A percentile compares a stretch with the other conserved stretches of the same genome.
These are phyloP conservation scores for Meyerozyma athensensis DNA, from an alignment of 1,139 yeast species.

Conservation along the genomic window DNA sequence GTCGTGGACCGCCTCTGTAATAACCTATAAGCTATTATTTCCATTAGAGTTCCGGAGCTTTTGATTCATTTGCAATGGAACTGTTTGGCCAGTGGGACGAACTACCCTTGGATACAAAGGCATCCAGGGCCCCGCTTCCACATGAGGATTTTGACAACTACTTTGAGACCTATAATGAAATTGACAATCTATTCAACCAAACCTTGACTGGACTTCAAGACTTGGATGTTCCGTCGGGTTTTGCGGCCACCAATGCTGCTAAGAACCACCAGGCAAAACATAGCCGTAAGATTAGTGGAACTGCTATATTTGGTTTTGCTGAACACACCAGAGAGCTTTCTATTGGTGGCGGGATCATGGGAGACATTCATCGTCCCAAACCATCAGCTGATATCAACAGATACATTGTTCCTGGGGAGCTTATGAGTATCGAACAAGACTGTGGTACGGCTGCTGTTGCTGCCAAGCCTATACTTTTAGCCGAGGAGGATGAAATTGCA, in stretches of 20 bases:
- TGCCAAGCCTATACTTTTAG: slow-evolving; percentile 19
- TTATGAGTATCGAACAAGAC: slow-evolving; percentile 18
- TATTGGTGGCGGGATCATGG: slow-evolving; percentile 33
- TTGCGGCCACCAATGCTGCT: slow-evolving; percentile 7
- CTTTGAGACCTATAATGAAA: slow-evolving; percentile 30
- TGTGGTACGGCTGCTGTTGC: slow-evolving; percentile 8
- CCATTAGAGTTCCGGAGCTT: too few species aligned
- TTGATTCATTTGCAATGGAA: background rate
- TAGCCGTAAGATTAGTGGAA: slow-evolving; percentile 47
- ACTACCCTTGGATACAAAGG: slow-evolving; percentile 9
- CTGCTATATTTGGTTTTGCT: slow-evolving; percentile 59
- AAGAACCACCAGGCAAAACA: slow-evolving; percentile 19
- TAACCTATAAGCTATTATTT: too few species aligned
- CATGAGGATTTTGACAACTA: slow-evolving; percentile 40
- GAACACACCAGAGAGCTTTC: slow-evolving; percentile 52
- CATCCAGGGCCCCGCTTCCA: slow-evolving; percentile 32
- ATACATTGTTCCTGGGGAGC: slow-evolving; percentile 35
- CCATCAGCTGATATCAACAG: slow-evolving; percentile 21
- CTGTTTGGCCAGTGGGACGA: slow-evolving; percentile 36
- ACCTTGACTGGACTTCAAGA: slow-evolving; percentile 45
- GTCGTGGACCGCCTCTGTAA: too few species aligned
- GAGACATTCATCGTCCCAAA: slow-evolving; percentile 17
- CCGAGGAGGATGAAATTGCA: slow-evolving; percentile 29
- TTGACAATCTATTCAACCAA: slow-evolving; percentile 41
- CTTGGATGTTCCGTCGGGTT: slow-evolving; percentile 44